Evolutionary conservation across 129 eudicot genomes (phyloP), one percentile per base, ranked within the genome.

Genomic region (Logfia minima): DNA sequence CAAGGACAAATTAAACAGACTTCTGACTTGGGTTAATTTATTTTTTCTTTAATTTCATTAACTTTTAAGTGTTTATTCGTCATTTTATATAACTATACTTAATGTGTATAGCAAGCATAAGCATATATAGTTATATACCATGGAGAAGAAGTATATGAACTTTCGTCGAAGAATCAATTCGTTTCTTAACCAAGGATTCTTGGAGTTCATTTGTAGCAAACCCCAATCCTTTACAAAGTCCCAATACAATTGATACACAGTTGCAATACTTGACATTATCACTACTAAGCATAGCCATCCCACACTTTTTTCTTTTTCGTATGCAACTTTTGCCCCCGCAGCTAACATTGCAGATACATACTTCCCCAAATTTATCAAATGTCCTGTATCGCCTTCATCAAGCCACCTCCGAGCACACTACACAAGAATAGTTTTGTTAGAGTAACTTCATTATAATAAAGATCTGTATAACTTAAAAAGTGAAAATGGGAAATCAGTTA

Each of bases 201-300:
- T 95, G 84, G 99, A 95, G 84, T 90, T 70, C 61, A 85, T 62
- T 41, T 92, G 99, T n/a, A 95, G 89, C 85, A 95, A 83, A 37
- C 99, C 99, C 99, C 99, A 95, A 41, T 95, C 99, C 71, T 88
- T 92, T 19, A 95, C 99, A 83, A 89, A 95, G 79, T 95, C 99
- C 99, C 99, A 95, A 71, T 95, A 95, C 75, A 95, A 83, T 65
- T 95, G 99, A 70, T 95, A 95, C 32, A 92, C 81, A 17, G 99
- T 95, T 71, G 99, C 90, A 22, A 75, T 86, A 84, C 94, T 95
- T 34, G 99, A 95, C 87, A 92, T 82, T 73, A 86, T 80, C 28
- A 95, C 97, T 51, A 92, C 87, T 26, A 92, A 41, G 31, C 92
- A 89, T 58, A 95, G 88, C 92, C 97, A 89, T 60, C 95, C 94